Percentiles rank a stretch among this genome's conserved stretches.
Conservation (phyloP, 176 grass and related monocot genomes). For the Metroxylon sagu region DNA sequence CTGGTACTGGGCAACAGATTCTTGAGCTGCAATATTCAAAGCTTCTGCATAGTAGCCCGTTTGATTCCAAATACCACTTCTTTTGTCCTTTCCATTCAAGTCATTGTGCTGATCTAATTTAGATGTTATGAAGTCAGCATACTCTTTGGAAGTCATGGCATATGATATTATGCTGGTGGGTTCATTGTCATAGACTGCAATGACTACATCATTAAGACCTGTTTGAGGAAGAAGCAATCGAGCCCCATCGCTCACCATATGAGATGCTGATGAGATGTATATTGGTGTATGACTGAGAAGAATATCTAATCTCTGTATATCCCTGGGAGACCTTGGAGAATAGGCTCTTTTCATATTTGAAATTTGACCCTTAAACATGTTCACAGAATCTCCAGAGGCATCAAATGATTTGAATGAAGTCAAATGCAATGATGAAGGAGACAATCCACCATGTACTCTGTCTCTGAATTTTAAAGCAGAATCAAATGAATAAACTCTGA, state of each 20-base stretch:
- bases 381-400: conserved; percentile 44
- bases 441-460: conserved; percentile 34
- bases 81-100: neutral
- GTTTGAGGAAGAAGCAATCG: conserved; percentile 62
- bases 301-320: conserved; percentile 50
- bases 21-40: neutral
- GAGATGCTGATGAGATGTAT: conserved; percentile 39
- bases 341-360: conserved; percentile 66
- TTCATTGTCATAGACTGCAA: conserved; percentile 90
- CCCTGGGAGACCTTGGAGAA: conserved; percentile 59
- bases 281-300: conserved; percentile 36
- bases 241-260: conserved; percentile 52
- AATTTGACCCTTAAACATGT: conserved; percentile 29
- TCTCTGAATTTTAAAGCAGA: conserved; percentile 44
- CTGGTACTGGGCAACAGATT: neutral
- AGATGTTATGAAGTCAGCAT: conserved; percentile 36
- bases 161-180: conserved; percentile 80
- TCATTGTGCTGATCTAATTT: conserved; percentile 15
- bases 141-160: conserved; percentile 63
- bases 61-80: neutral
- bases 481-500: conserved; percentile 84
- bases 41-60: neutral
- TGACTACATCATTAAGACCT: conserved; percentile 35
- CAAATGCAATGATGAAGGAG: conserved; percentile 41
- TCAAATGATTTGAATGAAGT: conserved; percentile 36